Conservation (phyloP, 805 yeast genomes). For the Sugiyamaella boreocaroliniensis region DNA sequence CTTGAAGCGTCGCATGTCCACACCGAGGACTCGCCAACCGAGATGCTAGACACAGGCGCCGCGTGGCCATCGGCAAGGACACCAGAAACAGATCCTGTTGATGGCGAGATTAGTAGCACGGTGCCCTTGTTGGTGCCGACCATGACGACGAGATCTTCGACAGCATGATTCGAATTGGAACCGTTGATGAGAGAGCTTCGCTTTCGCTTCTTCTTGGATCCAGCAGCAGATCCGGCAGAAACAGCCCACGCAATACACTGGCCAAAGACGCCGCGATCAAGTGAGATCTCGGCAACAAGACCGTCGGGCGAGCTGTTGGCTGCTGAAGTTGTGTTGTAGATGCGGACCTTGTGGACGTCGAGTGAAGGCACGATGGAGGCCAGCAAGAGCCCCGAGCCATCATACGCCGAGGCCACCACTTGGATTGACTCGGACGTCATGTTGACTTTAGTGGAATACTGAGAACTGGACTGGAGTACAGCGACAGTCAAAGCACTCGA, state of each 20-base stretch:
- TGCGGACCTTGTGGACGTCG: constrained; percentile 63
- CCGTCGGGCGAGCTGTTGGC: constrained; percentile 7
- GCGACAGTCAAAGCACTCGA: neutral
- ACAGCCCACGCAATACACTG: constrained; percentile 50
- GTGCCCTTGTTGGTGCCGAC: constrained; percentile 63
- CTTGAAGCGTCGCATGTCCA: constrained; percentile 61
- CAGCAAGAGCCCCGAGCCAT: constrained; percentile 52
- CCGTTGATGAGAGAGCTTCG: constrained; percentile 20
- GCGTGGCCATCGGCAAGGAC: constrained; percentile 44
- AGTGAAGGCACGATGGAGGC: constrained; percentile 63
- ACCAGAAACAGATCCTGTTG: constrained; percentile 48
- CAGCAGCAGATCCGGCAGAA: constrained; percentile 1
- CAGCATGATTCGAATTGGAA: constrained; percentile 7
- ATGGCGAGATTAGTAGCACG: constrained; percentile 60
- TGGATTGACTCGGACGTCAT: constrained; percentile 14
- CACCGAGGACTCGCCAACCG: constrained; percentile 40
- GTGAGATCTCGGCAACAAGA: constrained; percentile 43
- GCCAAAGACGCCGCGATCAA: constrained; percentile 46
- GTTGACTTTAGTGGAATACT: constrained; percentile 26
- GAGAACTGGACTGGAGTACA: neutral
- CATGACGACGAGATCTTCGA: constrained; percentile 45
- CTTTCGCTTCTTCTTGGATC: constrained; percentile 29
- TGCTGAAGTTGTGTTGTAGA: constrained; percentile 41
- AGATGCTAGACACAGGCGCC: constrained; percentile 41
- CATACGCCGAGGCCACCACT: constrained; percentile 39